Evolutionary conservation across 345 rosid genomes (phyloP), one percentile per base, ranked within the genome.

Genomic region (Gossypium australe): DNA sequence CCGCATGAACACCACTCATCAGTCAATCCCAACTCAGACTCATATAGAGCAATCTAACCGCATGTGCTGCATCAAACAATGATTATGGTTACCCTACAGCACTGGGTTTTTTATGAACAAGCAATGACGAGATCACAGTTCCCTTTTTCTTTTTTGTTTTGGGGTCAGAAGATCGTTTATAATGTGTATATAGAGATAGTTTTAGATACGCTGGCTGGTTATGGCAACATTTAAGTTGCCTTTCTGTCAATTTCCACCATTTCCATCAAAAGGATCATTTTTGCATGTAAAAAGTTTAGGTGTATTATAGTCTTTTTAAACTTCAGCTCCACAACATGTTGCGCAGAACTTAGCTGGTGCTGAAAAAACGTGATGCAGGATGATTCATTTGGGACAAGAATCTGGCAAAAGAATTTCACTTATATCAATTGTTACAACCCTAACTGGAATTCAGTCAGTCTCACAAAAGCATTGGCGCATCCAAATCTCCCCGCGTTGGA

Each of bases 1-100:
- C 86, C 78, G 22, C 81, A 81, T n/a, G 85, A 52, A 9, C 71
- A 55, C 20, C 17, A 45, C 72, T 61, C 62, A 27, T 41, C 18
- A 4, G 48, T 71, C 13, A 70, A 29, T 57, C 78, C 77, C 44
- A 14, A 11, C 65, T 27, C 67, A 48, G 79, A 44, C 72, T 79
- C 63, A 61, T 22, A 38, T 12, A 14, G 1, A 52, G n/a, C 58
- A 68, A 55, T 67, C 9, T 11, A 24, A 3, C 25, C 0, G 25
- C 27, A 17, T 2, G 44, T 47, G 71, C 71, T 67, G 14, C 71
- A 47, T 25, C 45, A 51, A 62, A 48, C 65, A 49, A 61, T 34
- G 38, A 25, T 7, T 11, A 44, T 22, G 44, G 9, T 27, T 27
- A 52, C 60, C 34, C 17, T 53, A 44, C 11, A 60, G 59, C 45